Evolutionary conservation across 805 yeast genomes (phyloP), one percentile per base, ranked within the genome.

Genomic region (Kazachstania africana): DNA sequence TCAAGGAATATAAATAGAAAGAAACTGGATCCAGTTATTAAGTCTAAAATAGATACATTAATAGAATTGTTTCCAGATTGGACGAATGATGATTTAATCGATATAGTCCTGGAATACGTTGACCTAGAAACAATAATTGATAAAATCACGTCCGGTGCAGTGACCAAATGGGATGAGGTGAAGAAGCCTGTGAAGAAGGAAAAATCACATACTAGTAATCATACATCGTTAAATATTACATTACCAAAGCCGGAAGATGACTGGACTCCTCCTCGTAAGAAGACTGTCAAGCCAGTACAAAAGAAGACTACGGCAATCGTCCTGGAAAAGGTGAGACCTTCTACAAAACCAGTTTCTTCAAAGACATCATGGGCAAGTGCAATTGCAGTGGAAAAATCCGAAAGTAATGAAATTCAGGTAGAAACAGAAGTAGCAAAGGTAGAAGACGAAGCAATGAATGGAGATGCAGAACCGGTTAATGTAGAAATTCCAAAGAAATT

Each of bases 21-120:
- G 16, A 56, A 53, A 39, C 35, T 49, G 29, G 50, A 44, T 33
- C 49, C 58, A 26, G 62, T 54, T 29, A 37, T 50, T 28, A 54
- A 54, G 36, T 45, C 45, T 34, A 63, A 69, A 53, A 63, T 72
- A 37, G 59, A 59, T 33, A 72, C 80, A 23, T 70, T 88, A 45
- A 57, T 67, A 30, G 97, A 88, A 59, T 67, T 91, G 65, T 87
- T 91, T 63, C 94, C 96, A 27, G 95, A 82, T 53, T 91, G 98
- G 98, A 70, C 81, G 29, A 65, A 69, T 33, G 94, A 81, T 18
- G 98, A 91, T 53, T 73, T 91, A 52, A 60, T 66, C 28, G 72
- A 78, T 32, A 74, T 84, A 36, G 74, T 87, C 45, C 65, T 66
- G 36, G 97, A 91, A 59, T 71, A 78, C 40, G 66, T 75, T 40